Evolutionary conservation across 441 rosid species (phyloP).

Genomic region (Theobroma grandiflorum): DNA sequence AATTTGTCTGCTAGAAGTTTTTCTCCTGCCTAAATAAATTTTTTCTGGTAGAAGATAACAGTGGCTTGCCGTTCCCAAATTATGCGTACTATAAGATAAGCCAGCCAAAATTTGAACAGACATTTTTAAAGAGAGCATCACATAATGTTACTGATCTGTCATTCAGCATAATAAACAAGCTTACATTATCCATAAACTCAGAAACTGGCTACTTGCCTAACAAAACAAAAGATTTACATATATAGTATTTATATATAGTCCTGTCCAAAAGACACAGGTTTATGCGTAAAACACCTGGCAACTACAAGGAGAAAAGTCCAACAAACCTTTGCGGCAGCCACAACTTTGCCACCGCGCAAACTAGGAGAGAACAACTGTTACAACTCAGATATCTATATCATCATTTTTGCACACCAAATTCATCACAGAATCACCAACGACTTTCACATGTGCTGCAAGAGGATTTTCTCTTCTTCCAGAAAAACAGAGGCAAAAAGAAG

Average conservation of each 20-base stretch:
- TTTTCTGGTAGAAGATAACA: no score
- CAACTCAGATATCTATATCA: background rate
- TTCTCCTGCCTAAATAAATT: background rate
- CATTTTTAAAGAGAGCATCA: no score
- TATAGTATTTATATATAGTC: background rate
- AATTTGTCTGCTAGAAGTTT: background rate
- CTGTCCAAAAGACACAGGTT: background rate
- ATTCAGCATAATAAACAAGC: no score
- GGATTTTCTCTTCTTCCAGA: slow-evolving; percentile 13
- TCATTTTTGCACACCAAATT: background rate
- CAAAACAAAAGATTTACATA: background rate
- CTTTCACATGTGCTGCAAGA: slow-evolving; percentile 4
- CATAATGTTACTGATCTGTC: no score
- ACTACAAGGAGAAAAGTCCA: background rate
- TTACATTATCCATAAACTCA: background rate
- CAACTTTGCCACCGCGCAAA: background rate
- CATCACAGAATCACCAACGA: background rate
- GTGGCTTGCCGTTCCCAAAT: no score
- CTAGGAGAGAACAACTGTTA: background rate
- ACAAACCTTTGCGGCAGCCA: background rate
- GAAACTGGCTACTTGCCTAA: background rate
- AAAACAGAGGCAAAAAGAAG: slow-evolving; percentile 5
- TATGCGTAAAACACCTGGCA: background rate
- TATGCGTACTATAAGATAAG: no score
- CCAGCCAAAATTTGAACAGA: no score